Evolutionary conservation across 768 basidiomycete genomes (phyloP), one percentile per base, ranked within the genome.

Genomic region (Pleurotus cornucopiae): DNA sequence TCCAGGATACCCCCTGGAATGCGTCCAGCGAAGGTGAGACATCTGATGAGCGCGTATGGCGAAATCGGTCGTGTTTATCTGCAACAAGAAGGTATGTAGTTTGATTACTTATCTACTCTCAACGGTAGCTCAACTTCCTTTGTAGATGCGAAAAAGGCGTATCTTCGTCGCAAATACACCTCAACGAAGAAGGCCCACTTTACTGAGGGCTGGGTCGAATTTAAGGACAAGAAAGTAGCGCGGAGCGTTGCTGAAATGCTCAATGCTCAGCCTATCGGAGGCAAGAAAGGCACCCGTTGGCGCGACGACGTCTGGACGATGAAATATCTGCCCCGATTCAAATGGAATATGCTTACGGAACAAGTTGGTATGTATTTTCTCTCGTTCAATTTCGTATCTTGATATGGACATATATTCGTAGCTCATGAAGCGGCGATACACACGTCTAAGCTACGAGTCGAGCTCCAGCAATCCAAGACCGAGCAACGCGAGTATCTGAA

Each of bases 291-390:
- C 4, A 80, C 84, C 2, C 78, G 92, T 57, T 98, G 93, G 91
- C 78, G 92, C 67, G 96, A 98, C 66, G 97, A 99, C 61, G 86
- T 99, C 6, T 99, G 97, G 97, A 98, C 97, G 56, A 96, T 98
- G 94, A 96, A 96, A 67, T 99, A 99, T 69, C 75, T 99, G 57
- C 95, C 95, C 6, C 89, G 85, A 65, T 99, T 98, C 79, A 97
- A 95, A 65, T 99, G 97, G 97, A 86, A 89, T 71, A 97, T 97
- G 96, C 76, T 99, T 57, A 95, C 93, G 5, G 97, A 98, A 71
- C 96, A 98, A 80, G 88, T 99, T 63, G 94, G 96, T 96, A 67
- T 69, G 94, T 80, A 39, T 45, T 39, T 16, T 46, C 12, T 3
- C 7, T 34, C 11, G 11, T 34, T 34, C 30, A 9, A 11, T 25